phyloP scores from a whole-genome alignment of 176 grass and related monocot species.

The Juncus effusus region DNA sequence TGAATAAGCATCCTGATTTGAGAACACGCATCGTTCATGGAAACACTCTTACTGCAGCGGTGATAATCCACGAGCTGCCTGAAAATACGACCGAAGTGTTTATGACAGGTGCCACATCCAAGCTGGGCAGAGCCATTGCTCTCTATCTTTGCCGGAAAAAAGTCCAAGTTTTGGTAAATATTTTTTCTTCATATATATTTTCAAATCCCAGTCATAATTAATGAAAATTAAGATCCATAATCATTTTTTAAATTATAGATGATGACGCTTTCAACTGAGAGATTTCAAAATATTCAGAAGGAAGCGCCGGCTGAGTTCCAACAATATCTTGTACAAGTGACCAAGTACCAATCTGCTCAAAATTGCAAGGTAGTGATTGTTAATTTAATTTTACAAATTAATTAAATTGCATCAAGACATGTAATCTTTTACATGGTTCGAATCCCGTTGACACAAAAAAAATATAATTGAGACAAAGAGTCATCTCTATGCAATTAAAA shows the following conservation, averaged over 20 bases:
- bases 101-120: constrained; percentile 87
- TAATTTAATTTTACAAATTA: not conserved
- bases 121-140: constrained; percentile 78
- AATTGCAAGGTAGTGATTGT: constrained; percentile 29
- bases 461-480: too few relatives aligned
- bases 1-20: constrained; percentile 80
- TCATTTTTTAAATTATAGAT: constrained; percentile 27
- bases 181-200: not conserved
- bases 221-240: not conserved
- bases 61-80: constrained; percentile 86
- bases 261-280: constrained; percentile 37
- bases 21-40: constrained; percentile 76
- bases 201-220: not conserved
- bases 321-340: constrained; percentile 38
- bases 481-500: too few relatives aligned
- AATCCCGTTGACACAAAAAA: too few relatives aligned
- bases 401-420: not conserved
- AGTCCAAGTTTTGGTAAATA: constrained; percentile 66
- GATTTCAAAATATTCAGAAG: constrained; percentile 41
- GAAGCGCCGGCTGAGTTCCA: constrained; percentile 33
- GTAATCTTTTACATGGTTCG: not conserved
- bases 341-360: constrained; percentile 37
- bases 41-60: constrained; percentile 85
- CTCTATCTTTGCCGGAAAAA: constrained; percentile 67
- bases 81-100: constrained; percentile 60